Percentiles rank a stretch among this genome's conserved stretches.
These are phyloP conservation scores for Pecoramyces ruminantium DNA, from an alignment of 192 early-diverging fungal species.

Conservation along the genomic window DNA sequence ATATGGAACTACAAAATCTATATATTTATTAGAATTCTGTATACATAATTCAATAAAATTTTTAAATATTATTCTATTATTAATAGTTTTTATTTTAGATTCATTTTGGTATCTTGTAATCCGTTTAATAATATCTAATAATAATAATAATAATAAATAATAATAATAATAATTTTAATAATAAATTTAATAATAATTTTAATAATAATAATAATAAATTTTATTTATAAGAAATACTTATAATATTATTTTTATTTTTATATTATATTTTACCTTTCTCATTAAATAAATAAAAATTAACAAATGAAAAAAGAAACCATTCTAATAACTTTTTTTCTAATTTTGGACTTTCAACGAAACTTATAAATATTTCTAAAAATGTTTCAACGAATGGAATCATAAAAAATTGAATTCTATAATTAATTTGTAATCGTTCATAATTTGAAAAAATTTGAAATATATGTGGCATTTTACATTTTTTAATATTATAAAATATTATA, in stretches of 20 bases:
- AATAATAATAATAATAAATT: no score
- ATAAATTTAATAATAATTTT: no score
- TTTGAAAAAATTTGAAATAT: background rate
- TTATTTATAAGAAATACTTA: no score
- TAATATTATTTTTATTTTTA: no score
- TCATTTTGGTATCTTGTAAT: background rate
- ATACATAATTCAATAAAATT: background rate
- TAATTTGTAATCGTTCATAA: background rate
- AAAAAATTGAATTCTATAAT: background rate
- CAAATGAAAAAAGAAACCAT: background rate
- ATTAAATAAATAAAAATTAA: background rate
- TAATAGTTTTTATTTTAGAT: background rate
- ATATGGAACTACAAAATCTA: background rate
- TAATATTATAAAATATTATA: background rate
- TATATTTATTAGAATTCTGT: background rate
- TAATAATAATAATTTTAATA: no score
- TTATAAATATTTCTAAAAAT: background rate
- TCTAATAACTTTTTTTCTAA: background rate
- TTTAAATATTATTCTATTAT: background rate
- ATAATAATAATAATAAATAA: no score
- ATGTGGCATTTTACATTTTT: background rate
- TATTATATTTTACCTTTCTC: background rate
- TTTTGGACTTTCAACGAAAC: background rate
- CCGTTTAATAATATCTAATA: background rate
- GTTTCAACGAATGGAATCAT: background rate